Evolutionary conservation across 192 early-diverging fungal species (phyloP).

Genomic region (Allomyces macrogynus): DNA sequence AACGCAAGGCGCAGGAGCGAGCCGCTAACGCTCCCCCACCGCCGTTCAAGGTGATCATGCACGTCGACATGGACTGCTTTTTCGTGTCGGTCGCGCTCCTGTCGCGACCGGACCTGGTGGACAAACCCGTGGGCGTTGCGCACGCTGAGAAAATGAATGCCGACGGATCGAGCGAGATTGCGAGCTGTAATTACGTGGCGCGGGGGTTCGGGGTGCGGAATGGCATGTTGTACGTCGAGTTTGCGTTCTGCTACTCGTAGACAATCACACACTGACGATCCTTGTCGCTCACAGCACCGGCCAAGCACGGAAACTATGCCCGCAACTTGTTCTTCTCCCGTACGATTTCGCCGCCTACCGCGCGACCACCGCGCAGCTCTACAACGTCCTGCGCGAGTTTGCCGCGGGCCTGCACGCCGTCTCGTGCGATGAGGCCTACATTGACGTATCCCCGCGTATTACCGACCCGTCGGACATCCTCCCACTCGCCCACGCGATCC

Average conservation of each 20-base stretch:
- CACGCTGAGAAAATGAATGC: conserved; percentile 21
- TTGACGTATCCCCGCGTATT: background rate
- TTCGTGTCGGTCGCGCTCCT: conserved; percentile 67
- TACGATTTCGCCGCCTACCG: conserved; percentile 22
- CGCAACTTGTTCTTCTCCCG: conserved; percentile 34
- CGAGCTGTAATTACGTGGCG: conserved; percentile 74
- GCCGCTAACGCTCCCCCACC: conserved; percentile 3
- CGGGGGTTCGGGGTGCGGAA: conserved; percentile 53
- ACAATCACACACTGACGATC: background rate
- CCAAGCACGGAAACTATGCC: conserved; percentile 46
- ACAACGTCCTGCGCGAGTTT: conserved; percentile 26
- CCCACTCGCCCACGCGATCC: background rate
- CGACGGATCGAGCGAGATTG: conserved; percentile 32
- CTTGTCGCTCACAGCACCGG: conserved; percentile 17
- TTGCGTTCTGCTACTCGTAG: background rate
- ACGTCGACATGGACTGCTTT: conserved; percentile 88
- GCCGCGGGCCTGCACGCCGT: background rate
- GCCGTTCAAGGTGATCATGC: conserved; percentile 34
- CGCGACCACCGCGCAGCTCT: conserved; percentile 16
- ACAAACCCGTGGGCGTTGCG: conserved; percentile 49
- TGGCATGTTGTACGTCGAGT: conserved; percentile 32
- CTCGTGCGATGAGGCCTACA: background rate
- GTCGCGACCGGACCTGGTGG: conserved; percentile 38
- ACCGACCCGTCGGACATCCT: background rate
- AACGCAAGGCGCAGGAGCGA: no score